Percentiles rank a stretch among this genome's conserved stretches.
Evolutionary conservation across 352 stramenopile species (phyloP).

Genomic region (Peronospora belbahrii): DNA sequence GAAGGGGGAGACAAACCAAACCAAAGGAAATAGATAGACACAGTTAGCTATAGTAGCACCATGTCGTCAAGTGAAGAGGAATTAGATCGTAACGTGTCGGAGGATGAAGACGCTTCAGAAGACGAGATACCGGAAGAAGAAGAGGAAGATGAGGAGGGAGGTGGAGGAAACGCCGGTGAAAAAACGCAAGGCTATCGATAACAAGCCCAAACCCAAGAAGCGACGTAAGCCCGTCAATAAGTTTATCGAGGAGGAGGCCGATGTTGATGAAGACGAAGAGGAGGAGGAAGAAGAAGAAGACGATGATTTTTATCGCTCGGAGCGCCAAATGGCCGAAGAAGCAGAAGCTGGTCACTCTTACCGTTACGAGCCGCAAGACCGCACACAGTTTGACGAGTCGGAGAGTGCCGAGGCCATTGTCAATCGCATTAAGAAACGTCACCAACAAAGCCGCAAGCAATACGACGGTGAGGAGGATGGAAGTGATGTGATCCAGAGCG

Average conservation of each 20-base stretch:
- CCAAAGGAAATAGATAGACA: conserved; percentile 20
- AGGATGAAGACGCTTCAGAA: conserved; percentile 67
- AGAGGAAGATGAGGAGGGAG: conserved; percentile 47
- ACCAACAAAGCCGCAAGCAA: conserved; percentile 78
- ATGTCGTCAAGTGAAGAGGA: conserved; percentile 88
- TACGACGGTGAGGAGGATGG: conserved; percentile 83
- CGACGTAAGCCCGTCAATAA: conserved; percentile 79
- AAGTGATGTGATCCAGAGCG: conserved; percentile 74
- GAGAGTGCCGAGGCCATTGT: conserved; percentile 81
- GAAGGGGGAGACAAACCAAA: conserved; percentile 21
- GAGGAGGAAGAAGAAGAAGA: conserved; percentile 83
- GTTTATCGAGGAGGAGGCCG: conserved; percentile 85
- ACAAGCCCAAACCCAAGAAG: conserved; percentile 79
- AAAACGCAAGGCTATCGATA: conserved; percentile 64
- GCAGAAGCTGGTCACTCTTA: conserved; percentile 54
- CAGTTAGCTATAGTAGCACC: conserved; percentile 15
- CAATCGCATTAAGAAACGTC: conserved; percentile 83
- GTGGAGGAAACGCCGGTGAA: conserved; percentile 52
- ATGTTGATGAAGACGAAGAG: conserved; percentile 83
- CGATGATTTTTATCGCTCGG: conserved; percentile 66
- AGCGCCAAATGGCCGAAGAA: conserved; percentile 74
- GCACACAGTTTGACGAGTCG: conserved; percentile 66
- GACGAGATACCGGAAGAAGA: conserved; percentile 74
- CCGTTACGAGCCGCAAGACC: conserved; percentile 71
- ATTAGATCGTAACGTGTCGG: conserved; percentile 74